Percentiles rank a stretch among this genome's conserved stretches.
Conservation (phyloP, 2,329 filamentous ascomycete species). For the Graphilbum fragrans region DNA sequence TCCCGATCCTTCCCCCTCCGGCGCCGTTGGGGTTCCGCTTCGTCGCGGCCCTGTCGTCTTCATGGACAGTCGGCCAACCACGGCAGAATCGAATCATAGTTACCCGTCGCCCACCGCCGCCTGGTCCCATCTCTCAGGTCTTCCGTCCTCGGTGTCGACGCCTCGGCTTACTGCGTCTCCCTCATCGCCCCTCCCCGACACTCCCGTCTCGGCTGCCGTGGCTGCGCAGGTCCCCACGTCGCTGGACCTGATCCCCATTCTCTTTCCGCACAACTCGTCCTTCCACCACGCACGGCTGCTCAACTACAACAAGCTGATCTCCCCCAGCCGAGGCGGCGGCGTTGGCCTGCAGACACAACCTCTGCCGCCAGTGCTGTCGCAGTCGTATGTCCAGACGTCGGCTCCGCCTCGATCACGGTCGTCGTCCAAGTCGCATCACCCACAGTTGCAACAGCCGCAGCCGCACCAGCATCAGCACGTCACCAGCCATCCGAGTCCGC, state of each 20-base stretch:
- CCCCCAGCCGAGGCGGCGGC: constrained; percentile 36
- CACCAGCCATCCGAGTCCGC: constrained; percentile 18
- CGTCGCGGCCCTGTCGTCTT: constrained; percentile 16
- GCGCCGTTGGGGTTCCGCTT: constrained; percentile 5
- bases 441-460: constrained; percentile 26
- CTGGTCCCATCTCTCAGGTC: constrained; percentile 24
- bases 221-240: constrained; percentile 13
- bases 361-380: constrained; percentile 41
- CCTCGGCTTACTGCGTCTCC: constrained; percentile 9
- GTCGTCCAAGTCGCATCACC: constrained; percentile 47
- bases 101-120: constrained; percentile 24
- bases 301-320: constrained; percentile 54
- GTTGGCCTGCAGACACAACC: constrained; percentile 44
- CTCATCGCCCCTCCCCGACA: constrained; percentile 10
- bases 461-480: constrained; percentile 26
- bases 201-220: constrained; percentile 13
- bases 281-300: constrained; percentile 50
- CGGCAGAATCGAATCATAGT: constrained; percentile 35
- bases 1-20: constrained; percentile 1
- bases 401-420: constrained; percentile 45
- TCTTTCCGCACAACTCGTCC: constrained; percentile 47
- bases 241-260: constrained; percentile 42
- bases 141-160: constrained; percentile 16
- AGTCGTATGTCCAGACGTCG: constrained; percentile 40
- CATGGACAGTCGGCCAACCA: constrained; percentile 39